These are phyloP conservation scores for Strobilomyces confusus DNA, from an alignment of 768 basidiomycete genomes.

Conservation along the genomic window DNA sequence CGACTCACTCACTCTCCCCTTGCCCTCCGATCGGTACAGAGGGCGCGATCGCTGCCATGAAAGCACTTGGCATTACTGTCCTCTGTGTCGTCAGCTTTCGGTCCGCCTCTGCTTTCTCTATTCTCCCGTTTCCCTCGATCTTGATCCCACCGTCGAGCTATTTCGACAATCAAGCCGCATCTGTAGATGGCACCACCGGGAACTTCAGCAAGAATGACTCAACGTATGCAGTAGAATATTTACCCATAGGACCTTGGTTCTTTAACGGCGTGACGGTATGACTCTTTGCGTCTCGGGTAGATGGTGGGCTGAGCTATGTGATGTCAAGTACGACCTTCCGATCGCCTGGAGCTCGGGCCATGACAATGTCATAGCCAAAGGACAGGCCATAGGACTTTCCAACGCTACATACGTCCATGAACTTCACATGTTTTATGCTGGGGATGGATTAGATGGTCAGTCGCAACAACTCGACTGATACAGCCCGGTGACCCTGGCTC, in stretches of 20 bases:
- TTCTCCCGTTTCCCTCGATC: conserved; percentile 31
- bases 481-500: not conserved
- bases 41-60: not conserved
- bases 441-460: conserved; percentile 35
- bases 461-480: not conserved
- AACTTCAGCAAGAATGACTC: conserved; percentile 38
- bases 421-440: conserved; percentile 46
- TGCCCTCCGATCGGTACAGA: too few relatives aligned
- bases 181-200: conserved; percentile 34
- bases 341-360: conserved; percentile 34
- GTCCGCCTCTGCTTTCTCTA: conserved; percentile 3
- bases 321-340: conserved; percentile 41
- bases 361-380: conserved; percentile 45
- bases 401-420: conserved; percentile 39
- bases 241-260: conserved; percentile 38
- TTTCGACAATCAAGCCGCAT: conserved; percentile 44
- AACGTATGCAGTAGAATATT: conserved; percentile 39
- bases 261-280: conserved; percentile 39
- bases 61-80: conserved; percentile 12
- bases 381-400: conserved; percentile 37
- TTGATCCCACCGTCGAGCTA: conserved; percentile 28
- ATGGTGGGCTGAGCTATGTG: not conserved
- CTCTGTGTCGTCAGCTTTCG: conserved; percentile 18
- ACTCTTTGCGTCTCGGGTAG: not conserved
- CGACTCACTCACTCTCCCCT: too few relatives aligned